Evolutionary conservation across 2,329 filamentous ascomycete genomes (phyloP), one percentile per base, ranked within the genome.

Genomic region (Stachybotrys chartarum): DNA sequence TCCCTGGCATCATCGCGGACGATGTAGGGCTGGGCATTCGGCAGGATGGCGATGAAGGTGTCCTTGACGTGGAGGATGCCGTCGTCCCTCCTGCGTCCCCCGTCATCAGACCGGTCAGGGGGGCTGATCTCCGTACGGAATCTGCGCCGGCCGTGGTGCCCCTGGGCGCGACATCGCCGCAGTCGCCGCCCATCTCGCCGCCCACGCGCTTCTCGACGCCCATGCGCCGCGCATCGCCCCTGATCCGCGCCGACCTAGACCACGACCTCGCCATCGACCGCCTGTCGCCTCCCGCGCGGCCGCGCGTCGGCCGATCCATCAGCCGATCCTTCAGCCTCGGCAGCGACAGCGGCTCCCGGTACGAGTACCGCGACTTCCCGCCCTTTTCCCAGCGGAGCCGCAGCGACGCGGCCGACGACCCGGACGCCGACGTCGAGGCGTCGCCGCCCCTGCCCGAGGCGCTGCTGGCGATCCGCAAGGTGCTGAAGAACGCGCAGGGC

Each of bases 181-280:
- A 63, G 5, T 64, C 66, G 0, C 61, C 60, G 6, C 62, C 60
- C 3, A 55, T 63, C 6, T 70, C 67, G 14, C 67, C 69, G 1
- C 64, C 66, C 0, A 65, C 64, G 1, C 62, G 60, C 3, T 61
- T 63, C 18, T 67, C 69, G n/a, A 67, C 63, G 5, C 62, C 69
- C 10, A 60, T 68, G 49, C 59, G 59, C 5, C 63, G 65, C 0
- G 64, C 68, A 0, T 71, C 70, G 0, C 69, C 71, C 1, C 58
- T 73, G 7, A 60, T 74, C 4, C 69, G 65, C 1, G 65, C 70
- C 5, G 68, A 68, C 35, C 62, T 73, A 10, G 71, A 74, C 6
- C 71, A 73, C 47, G 71, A 73, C 17, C 64, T 73, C 1, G 69
- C 70, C 18, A 64, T 73, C 1, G 70, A 74, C 51, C 65, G 71